Conservation (phyloP, 805 yeast genomes). For the Suhomyces emberorum region DNA sequence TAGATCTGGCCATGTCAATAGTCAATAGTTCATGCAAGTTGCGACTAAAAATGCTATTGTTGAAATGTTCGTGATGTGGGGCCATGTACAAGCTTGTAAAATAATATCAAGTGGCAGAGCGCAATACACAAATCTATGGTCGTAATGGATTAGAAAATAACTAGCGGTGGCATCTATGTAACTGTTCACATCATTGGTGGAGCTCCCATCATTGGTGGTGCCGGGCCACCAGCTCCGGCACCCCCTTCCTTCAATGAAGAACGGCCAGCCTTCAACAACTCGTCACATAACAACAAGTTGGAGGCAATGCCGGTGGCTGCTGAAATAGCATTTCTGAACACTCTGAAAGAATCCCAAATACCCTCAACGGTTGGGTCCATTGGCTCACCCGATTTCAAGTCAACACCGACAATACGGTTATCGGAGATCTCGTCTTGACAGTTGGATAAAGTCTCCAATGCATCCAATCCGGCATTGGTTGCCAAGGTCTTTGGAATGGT, state of each 20-base stretch:
- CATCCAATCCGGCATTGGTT: slow-evolving; percentile 89
- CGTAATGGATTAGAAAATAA: too few relatives aligned
- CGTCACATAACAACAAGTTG: slow-evolving; percentile 90
- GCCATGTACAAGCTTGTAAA: too few relatives aligned
- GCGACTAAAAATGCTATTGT: too few relatives aligned
- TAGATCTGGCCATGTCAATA: too few relatives aligned
- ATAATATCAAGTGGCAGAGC: too few relatives aligned
- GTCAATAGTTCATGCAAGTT: too few relatives aligned
- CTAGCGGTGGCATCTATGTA: too few relatives aligned
- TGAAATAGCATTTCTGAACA: slow-evolving; percentile 85
- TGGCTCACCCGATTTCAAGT: slow-evolving; percentile 88
- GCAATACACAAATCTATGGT: too few relatives aligned
- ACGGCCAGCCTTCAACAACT: slow-evolving; percentile 92
- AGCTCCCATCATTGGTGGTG: slow-evolving; percentile 15
- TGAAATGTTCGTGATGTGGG: too few relatives aligned
- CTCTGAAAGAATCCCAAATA: slow-evolving; percentile 94
- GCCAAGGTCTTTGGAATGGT: slow-evolving; percentile 91
- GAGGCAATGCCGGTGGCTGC: slow-evolving; percentile 94
- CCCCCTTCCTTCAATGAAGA: slow-evolving; percentile 71
- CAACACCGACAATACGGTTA: slow-evolving; percentile 85
- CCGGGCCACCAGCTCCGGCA: slow-evolving; percentile 19
- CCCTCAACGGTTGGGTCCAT: slow-evolving; percentile 94
- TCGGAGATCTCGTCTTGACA: slow-evolving; percentile 87
- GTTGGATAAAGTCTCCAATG: slow-evolving; percentile 80
- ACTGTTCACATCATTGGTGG: slow-evolving; percentile 12